These are phyloP conservation scores for Closterium sp. DNA, from an alignment of 139 green algal species.

Conservation along the genomic window DNA sequence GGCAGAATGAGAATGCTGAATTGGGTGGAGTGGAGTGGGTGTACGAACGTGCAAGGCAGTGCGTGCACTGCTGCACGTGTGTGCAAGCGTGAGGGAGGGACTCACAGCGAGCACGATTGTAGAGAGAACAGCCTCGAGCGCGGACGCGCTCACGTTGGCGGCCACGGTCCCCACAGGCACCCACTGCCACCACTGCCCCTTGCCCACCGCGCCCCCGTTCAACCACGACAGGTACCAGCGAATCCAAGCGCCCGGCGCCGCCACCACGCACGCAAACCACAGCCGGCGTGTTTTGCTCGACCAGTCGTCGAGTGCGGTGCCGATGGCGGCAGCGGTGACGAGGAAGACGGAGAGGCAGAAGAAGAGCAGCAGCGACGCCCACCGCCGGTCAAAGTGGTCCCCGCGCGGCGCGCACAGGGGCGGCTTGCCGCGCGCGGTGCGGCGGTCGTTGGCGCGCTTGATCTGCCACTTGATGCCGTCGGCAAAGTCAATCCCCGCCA, in stretches of 20 bases:
- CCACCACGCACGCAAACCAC: background rate
- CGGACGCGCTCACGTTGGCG: constrained; percentile 23
- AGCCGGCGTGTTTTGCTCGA: background rate
- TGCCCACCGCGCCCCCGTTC: constrained; percentile 15
- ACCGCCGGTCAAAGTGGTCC: constrained; percentile 19
- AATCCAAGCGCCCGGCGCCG: constrained; percentile 29
- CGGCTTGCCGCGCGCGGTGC: background rate
- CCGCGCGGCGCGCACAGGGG: background rate
- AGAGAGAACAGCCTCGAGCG: constrained; percentile 2
- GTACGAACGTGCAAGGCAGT: too few species aligned
- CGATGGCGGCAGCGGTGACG: background rate
- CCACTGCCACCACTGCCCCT: constrained; percentile 17
- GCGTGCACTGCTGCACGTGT: too few species aligned
- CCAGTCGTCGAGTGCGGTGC: background rate
- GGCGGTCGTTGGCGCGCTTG: background rate
- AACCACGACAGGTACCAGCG: constrained; percentile 36
- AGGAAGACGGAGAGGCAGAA: constrained; percentile 7
- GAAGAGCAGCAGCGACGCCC: constrained; percentile 25
- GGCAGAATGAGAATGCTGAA: background rate
- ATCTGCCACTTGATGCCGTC: background rate
- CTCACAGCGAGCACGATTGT: background rate
- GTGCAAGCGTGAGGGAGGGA: too few species aligned
- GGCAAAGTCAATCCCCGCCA: constrained; percentile 31
- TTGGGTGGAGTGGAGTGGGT: background rate
- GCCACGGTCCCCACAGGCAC: constrained; percentile 35